Percentiles rank a stretch among this genome's conserved stretches.
Conservation (phyloP, 345 rosid genomes). For the Pistacia atlantica region DNA sequence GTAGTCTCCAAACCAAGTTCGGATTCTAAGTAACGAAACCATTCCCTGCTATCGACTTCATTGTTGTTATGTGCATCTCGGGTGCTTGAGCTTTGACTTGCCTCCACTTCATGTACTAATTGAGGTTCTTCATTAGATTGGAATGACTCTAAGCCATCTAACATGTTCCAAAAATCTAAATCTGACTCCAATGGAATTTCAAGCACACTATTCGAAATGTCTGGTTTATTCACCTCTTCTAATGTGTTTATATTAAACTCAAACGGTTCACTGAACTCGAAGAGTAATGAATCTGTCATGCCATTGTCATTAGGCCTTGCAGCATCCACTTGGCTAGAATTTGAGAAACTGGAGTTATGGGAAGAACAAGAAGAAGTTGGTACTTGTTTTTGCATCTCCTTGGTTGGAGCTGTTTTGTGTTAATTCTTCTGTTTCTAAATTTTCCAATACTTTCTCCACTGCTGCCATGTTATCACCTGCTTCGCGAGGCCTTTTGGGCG, state of each 20-base stretch:
- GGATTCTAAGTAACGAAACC: conserved; percentile 63
- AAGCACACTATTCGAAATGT: conserved; percentile 4
- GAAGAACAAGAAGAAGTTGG: conserved; percentile 43
- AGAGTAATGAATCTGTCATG: conserved; percentile 11
- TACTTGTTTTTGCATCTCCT: conserved; percentile 32
- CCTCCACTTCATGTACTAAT: conserved; percentile 15
- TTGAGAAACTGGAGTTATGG: conserved; percentile 32
- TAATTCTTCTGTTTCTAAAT: conserved; percentile 1
- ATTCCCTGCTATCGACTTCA: conserved; percentile 46
- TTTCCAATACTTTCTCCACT: neutral
- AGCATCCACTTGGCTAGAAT: conserved; percentile 22
- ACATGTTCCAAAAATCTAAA: conserved; percentile 70
- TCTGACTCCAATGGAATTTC: conserved; percentile 61
- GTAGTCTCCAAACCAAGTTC: conserved; percentile 58
- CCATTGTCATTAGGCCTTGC: conserved; percentile 37
- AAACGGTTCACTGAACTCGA: conserved; percentile 7
- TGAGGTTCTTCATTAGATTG: conserved; percentile 23
- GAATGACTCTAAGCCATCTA: conserved; percentile 46
- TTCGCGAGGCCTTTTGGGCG: conserved; percentile 25
- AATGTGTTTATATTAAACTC: conserved; percentile 12
- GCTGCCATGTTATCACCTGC: neutral
- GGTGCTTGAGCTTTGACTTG: conserved; percentile 23
- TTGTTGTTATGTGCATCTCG: conserved; percentile 23
- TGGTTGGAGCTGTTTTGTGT: neutral
- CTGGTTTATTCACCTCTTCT: conserved; percentile 72